Percentiles rank a stretch among this genome's conserved stretches.
Conservation (phyloP, 2,329 filamentous ascomycete genomes). For the Elsinoe arachidis region DNA sequence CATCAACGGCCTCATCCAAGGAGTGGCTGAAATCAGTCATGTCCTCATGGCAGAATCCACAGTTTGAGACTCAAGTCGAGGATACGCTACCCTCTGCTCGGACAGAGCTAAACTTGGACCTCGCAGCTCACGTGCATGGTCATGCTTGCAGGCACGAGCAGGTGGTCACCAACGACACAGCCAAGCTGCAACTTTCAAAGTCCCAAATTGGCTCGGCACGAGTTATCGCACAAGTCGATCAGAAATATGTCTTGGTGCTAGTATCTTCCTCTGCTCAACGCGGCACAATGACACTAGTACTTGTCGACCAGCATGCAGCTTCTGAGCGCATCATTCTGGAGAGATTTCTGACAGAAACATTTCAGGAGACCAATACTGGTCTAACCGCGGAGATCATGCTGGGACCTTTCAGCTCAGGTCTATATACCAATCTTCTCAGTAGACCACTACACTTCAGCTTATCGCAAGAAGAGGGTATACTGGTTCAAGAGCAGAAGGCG, state of each 20-base stretch:
- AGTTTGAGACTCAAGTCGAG: conserved; percentile 51
- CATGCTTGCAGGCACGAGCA: not conserved
- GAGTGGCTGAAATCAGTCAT: conserved; percentile 55
- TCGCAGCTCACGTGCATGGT: too few relatives aligned
- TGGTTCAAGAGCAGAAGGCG: conserved; percentile 46
- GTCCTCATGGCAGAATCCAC: conserved; percentile 63
- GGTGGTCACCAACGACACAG: too few relatives aligned
- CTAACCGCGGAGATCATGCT: not conserved
- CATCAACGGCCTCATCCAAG: not conserved
- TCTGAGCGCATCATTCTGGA: conserved; percentile 84
- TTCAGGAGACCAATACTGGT: not conserved
- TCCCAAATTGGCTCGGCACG: conserved; percentile 49
- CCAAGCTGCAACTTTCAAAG: conserved; percentile 48
- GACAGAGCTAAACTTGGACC: not conserved
- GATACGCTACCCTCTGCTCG: not conserved
- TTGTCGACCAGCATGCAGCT: conserved; percentile 90
- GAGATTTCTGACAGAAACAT: conserved; percentile 48
- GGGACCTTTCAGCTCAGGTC: conserved; percentile 20
- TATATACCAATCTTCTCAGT: conserved; percentile 30
- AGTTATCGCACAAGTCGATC: conserved; percentile 75
- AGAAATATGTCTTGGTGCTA: conserved; percentile 70
- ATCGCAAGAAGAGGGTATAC: conserved; percentile 47
- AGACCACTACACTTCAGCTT: conserved; percentile 59
- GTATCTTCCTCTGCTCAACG: not conserved
- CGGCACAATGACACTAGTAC: conserved; percentile 42